Conservation (phyloP, 805 yeast species). For the Cyberlindnera veronae region DNA sequence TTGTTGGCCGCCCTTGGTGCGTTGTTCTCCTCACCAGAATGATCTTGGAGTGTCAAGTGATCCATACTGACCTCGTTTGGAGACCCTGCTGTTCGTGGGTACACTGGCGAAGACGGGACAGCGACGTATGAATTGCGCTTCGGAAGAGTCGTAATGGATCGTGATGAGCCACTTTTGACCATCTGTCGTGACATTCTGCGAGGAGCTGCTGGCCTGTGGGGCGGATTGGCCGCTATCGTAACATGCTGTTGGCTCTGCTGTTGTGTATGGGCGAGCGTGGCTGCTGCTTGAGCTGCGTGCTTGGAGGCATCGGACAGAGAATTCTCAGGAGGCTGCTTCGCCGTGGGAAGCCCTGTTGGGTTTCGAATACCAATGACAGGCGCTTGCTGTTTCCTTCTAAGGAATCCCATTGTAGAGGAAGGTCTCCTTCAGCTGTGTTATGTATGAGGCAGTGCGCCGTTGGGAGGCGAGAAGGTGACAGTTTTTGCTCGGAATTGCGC, state of each 20-base stretch:
- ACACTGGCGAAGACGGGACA: slow-evolving; percentile 1
- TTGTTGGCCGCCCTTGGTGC: no score
- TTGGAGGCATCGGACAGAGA: slow-evolving; percentile 11
- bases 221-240: not conserved
- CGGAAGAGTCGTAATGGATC: slow-evolving; percentile 1
- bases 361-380: slow-evolving; percentile 22
- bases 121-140: slow-evolving; percentile 6
- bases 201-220: not conserved
- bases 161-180: slow-evolving; percentile 4
- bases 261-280: slow-evolving; percentile 9
- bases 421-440: no score
- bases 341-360: slow-evolving; percentile 23
- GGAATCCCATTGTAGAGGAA: slow-evolving; percentile 27
- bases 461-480: no score
- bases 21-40: slow-evolving; percentile 16
- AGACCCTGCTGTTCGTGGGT: slow-evolving; percentile 1
- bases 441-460: not conserved
- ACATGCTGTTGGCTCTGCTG: slow-evolving; percentile 5
- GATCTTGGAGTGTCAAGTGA: slow-evolving; percentile 6
- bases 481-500: no score
- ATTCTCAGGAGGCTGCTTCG: not conserved
- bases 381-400: slow-evolving; percentile 17
- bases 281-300: slow-evolving; percentile 27
- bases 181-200: not conserved
- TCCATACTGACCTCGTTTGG: slow-evolving; percentile 7